Percentiles rank a stretch among this genome's conserved stretches.
Conservation (phyloP, 2,329 filamentous ascomycete genomes). For the Aureobasidium sp. region DNA sequence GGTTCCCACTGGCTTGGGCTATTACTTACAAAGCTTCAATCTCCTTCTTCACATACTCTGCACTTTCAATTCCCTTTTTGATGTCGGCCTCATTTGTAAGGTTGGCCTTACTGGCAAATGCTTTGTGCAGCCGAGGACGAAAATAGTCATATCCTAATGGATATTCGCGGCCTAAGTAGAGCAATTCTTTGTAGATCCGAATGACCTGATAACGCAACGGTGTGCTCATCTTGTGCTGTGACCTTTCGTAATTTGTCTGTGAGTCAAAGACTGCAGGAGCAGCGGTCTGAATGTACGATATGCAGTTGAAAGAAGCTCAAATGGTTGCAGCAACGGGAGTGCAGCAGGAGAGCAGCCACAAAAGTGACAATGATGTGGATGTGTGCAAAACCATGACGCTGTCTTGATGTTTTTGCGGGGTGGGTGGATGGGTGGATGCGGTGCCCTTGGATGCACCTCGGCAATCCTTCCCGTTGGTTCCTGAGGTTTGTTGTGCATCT, state of each 20-base stretch:
- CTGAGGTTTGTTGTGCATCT: not conserved
- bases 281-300: no score
- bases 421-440: not conserved
- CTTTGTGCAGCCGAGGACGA: constrained; percentile 70
- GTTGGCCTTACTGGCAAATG: constrained; percentile 69
- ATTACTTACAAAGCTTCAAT: constrained; percentile 81
- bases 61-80: constrained; percentile 63
- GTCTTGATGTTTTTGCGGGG: not conserved
- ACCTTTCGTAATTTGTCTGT: no score
- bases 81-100: constrained; percentile 71
- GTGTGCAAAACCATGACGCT: constrained; percentile 11
- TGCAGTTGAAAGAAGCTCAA: not conserved
- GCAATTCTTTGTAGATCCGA: constrained; percentile 82
- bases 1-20: constrained; percentile 8
- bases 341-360: not conserved
- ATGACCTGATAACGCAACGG: constrained; percentile 72
- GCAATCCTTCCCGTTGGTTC: constrained; percentile 7
- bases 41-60: constrained; percentile 90
- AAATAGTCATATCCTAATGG: constrained; percentile 81
- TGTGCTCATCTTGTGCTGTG: constrained; percentile 18
- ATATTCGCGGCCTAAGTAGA: constrained; percentile 79
- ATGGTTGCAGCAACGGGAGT: not conserved
- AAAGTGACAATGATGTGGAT: not conserved
- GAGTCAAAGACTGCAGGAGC: not conserved
- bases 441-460: not conserved